Evolutionary conservation across 306 rosid species (phyloP).

Genomic region (Sicyos baderoa): DNA sequence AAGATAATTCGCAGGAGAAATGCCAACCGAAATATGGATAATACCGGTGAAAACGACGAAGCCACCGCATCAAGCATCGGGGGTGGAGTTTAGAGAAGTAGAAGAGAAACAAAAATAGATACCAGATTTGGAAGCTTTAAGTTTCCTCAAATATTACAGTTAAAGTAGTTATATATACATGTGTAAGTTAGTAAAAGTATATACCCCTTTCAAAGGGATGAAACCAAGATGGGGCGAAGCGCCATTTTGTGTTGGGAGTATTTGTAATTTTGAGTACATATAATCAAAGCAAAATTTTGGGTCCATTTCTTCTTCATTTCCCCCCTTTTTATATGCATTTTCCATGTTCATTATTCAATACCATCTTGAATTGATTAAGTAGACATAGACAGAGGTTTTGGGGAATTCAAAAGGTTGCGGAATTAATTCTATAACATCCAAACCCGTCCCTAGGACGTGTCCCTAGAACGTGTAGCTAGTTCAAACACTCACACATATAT

Average conservation of each 20-base stretch:
- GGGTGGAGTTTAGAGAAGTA: slow-evolving; percentile 28
- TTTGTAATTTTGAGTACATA: not conserved
- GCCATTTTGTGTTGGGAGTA: slow-evolving; percentile 27
- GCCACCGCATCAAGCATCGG: slow-evolving; percentile 27
- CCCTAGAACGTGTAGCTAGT: too few relatives aligned
- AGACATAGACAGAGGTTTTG: too few relatives aligned
- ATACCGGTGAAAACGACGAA: slow-evolving; percentile 18
- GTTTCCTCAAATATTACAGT: not conserved
- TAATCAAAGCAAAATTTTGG: not conserved
- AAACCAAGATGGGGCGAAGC: slow-evolving; percentile 72
- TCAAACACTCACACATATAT: too few relatives aligned
- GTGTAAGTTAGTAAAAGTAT: not conserved
- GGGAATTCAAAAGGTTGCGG: too few relatives aligned
- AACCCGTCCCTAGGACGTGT: too few relatives aligned
- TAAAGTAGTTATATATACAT: not conserved
- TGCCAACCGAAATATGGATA: slow-evolving; percentile 14
- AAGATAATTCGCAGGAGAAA: slow-evolving; percentile 29
- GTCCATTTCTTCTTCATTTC: not conserved
- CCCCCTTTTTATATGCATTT: not conserved
- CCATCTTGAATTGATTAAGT: too few relatives aligned
- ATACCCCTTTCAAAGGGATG: slow-evolving; percentile 24
- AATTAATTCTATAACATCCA: too few relatives aligned
- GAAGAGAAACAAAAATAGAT: not conserved
- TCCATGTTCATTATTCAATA: too few relatives aligned
- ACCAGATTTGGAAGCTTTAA: slow-evolving; percentile 1